Base-by-base conservation (phyloP, 805 yeast genomes). In the Suhomyces sp. region DNA sequence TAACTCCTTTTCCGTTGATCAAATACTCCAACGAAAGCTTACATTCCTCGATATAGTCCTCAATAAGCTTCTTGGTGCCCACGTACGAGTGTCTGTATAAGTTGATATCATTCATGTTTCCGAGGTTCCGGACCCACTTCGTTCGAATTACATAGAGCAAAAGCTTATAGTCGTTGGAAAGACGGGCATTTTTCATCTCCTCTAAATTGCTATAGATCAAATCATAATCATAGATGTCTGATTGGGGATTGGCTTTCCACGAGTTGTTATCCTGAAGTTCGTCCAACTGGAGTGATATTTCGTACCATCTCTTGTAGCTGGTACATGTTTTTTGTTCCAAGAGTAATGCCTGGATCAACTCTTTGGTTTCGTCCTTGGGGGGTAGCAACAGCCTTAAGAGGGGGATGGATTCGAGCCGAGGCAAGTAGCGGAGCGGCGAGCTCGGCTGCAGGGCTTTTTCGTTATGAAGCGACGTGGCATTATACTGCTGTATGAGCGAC, bases 1-100 rank as follows among this genome's bases (percentile, higher is more conserved):
- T 68, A 12, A 71, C 76, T 12, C 72, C 67, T 6, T 64, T 63
- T 9, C 69, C 75, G 27, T 64, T 64, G 4, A 78, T 71, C 57
- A 82, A 67, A 36, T 65, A 72, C 4, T 70, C 67, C 27, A 82
- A 64, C 15, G 78, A 70, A 19, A 58, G 50, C 52, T 84, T 82
- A 63, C 97, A 91, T 67, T 94, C 98, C 7, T 75, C 69, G 49
- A 89, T 80, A 65, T 90, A 93, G 35, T 88, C 92, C 60, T 91
- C 96, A 38, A 94, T 89, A 41, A 92, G 73, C 31, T 69, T 65
- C 64, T 93, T 93, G 0, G 98, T 93, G 4, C 99, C 98, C 13
- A 88, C 86, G 62, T 83, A 86, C 3, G 92, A 83, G 65, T 88
- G 89, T 44, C 86, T 73, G 67, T 89, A 94, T 13, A 94, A 73